phyloP scores from a whole-genome alignment of 2,329 filamentous ascomycete genomes.

The Microdochium nivale region DNA sequence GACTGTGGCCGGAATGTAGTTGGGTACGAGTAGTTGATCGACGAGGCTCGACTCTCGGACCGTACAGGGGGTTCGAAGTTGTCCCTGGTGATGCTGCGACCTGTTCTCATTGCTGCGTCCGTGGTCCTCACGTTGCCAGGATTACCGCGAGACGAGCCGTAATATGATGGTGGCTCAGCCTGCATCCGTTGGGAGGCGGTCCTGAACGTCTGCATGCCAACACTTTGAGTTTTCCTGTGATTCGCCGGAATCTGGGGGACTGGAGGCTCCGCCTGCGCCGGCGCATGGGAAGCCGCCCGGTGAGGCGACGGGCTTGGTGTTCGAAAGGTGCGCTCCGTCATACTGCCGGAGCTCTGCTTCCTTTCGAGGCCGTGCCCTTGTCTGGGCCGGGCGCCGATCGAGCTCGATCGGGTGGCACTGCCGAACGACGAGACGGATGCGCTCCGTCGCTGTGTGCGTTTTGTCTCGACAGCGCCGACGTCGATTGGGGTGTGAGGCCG shows the following conservation, averaged over 20 bases:
- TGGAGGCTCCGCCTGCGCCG: conserved; percentile 47
- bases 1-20: conserved; percentile 32
- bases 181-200: conserved; percentile 45
- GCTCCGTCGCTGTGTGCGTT: conserved; percentile 68
- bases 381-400: conserved; percentile 23
- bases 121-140: conserved; percentile 34
- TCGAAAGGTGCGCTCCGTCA: conserved; percentile 84
- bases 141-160: conserved; percentile 35
- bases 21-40: conserved; percentile 53
- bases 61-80: conserved; percentile 24
- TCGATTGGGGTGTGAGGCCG: conserved; percentile 70
- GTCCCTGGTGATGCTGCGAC: conserved; percentile 16
- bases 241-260: conserved; percentile 60
- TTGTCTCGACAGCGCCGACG: conserved; percentile 78
- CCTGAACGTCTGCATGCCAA: conserved; percentile 39
- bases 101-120: conserved; percentile 28
- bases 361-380: conserved; percentile 46
- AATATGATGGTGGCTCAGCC: conserved; percentile 37
- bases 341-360: conserved; percentile 65
- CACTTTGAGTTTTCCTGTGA: conserved; percentile 23
- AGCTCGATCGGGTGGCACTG: conserved; percentile 26
- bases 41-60: conserved; percentile 37
- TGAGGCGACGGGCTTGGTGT: neutral
- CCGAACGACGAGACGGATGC: conserved; percentile 60
- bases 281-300: conserved; percentile 22